Conservation (phyloP, 2,329 filamentous ascomycete species). For the Drechslerella dactyloides region DNA sequence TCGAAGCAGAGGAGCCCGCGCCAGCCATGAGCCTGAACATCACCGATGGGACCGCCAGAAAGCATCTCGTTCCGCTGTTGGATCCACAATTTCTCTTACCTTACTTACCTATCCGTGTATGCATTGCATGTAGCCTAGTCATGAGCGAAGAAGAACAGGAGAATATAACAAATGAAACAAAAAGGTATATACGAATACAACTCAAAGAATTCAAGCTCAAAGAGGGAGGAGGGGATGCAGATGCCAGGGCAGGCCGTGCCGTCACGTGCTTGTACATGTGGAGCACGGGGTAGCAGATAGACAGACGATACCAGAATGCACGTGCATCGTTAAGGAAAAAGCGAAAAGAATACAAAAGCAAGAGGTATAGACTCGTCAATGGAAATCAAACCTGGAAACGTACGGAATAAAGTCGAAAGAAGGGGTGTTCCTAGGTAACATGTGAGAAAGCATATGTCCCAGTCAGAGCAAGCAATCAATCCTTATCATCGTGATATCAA, state of each 20-base stretch:
- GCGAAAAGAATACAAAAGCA: not conserved
- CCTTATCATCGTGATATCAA: conserved; percentile 7
- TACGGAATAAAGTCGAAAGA: not conserved
- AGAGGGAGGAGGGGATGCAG: not conserved
- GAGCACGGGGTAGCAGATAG: not conserved
- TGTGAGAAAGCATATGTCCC: not conserved
- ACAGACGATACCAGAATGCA: conserved; percentile 1
- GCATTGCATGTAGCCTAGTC: too few species aligned
- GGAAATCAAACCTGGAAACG: not conserved
- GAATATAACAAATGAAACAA: not conserved
- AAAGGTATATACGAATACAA: conserved; percentile 34
- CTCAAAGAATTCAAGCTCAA: conserved; percentile 5
- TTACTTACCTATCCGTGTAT: too few species aligned
- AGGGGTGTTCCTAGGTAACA: not conserved
- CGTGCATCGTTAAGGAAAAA: not conserved
- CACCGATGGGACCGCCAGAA: too few species aligned
- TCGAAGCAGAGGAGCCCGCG: too few species aligned
- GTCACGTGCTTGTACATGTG: too few species aligned
- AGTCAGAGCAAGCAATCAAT: conserved; percentile 4
- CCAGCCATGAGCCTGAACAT: too few species aligned
- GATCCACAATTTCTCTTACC: too few species aligned
- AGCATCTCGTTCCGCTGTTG: too few species aligned
- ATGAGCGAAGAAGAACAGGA: too few species aligned
- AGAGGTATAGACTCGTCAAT: conserved; percentile 1
- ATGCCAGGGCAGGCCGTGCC: not conserved